Conservation (phyloP, 495 filamentous ascomycete genomes). For the Poronia punctata region DNA sequence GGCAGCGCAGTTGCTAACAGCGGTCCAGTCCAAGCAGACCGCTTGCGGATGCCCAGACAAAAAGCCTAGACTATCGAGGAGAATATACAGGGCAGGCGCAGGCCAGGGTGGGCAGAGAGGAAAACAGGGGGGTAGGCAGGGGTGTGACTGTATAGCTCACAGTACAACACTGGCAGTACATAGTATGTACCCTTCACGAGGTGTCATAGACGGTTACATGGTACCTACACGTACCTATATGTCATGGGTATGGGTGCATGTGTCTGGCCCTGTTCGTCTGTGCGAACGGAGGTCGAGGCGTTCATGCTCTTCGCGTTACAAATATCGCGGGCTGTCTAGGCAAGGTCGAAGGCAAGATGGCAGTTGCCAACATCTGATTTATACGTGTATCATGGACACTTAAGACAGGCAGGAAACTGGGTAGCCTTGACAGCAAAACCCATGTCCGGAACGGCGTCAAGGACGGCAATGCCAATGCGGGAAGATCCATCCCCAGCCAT, state of each 20-base stretch:
- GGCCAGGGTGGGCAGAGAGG: no score
- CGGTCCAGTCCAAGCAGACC: slow-evolving; percentile 8
- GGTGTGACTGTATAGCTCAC: slow-evolving; percentile 10
- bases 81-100: no score
- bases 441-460: slow-evolving; percentile 13
- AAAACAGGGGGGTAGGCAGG: no score
- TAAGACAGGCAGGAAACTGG: slow-evolving; percentile 1
- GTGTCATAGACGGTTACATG: slow-evolving; percentile 9
- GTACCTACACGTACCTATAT: no score
- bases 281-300: slow-evolving; percentile 8
- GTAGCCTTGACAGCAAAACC: slow-evolving; percentile 4
- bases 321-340: background rate
- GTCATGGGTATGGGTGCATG: no score
- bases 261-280: slow-evolving; percentile 6
- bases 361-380: no score
- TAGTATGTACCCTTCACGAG: slow-evolving; percentile 7
- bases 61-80: slow-evolving; percentile 5
- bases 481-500: slow-evolving; percentile 13
- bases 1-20: slow-evolving; percentile 2
- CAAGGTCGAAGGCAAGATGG: no score
- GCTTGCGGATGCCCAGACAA: slow-evolving; percentile 6
- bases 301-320: slow-evolving; percentile 9
- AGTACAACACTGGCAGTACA: slow-evolving; percentile 10
- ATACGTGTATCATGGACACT: slow-evolving; percentile 1
- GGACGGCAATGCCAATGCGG: slow-evolving; percentile 13